Evolutionary conservation across 2,329 filamentous ascomycete genomes (phyloP).

Genomic region (Phaeomoniella chlamydospora): DNA sequence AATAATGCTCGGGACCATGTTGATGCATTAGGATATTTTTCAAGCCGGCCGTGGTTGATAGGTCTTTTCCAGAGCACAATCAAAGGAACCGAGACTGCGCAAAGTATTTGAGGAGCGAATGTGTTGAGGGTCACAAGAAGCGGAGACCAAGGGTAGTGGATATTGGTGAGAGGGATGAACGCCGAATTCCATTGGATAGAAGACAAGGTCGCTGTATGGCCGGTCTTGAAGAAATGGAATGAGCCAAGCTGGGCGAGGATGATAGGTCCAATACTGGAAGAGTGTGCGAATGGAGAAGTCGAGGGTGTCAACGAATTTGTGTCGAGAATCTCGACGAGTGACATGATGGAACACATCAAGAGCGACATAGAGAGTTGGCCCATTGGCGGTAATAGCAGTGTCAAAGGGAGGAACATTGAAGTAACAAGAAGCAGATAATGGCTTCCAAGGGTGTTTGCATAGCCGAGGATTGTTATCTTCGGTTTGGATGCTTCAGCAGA

Average conservation of each 20-base stretch:
- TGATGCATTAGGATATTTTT: constrained; percentile 4
- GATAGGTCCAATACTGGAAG: constrained; percentile 60
- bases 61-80: constrained; percentile 80
- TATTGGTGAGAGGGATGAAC: constrained; percentile 59
- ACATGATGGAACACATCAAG: constrained; percentile 78
- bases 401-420: constrained; percentile 62
- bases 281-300: constrained; percentile 8
- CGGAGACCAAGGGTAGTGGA: constrained; percentile 83
- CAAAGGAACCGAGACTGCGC: constrained; percentile 64
- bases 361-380: constrained; percentile 71
- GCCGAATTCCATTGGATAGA: constrained; percentile 93
- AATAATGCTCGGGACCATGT: constrained; percentile 33
- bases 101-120: constrained; percentile 77
- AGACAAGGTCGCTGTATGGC: constrained; percentile 76
- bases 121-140: constrained; percentile 72
- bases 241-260: constrained; percentile 78
- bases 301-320: constrained; percentile 39
- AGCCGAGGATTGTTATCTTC: constrained; percentile 68
- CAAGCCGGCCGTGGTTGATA: constrained; percentile 42
- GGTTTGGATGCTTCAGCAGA: constrained; percentile 17
- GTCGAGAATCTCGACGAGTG: constrained; percentile 51
- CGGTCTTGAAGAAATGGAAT: constrained; percentile 95
- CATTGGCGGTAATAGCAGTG: constrained; percentile 87
- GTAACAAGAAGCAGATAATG: constrained; percentile 75
- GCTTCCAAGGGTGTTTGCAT: constrained; percentile 82